phyloP scores from a whole-genome alignment of 768 basidiomycete genomes.

The Russula abietina region DNA sequence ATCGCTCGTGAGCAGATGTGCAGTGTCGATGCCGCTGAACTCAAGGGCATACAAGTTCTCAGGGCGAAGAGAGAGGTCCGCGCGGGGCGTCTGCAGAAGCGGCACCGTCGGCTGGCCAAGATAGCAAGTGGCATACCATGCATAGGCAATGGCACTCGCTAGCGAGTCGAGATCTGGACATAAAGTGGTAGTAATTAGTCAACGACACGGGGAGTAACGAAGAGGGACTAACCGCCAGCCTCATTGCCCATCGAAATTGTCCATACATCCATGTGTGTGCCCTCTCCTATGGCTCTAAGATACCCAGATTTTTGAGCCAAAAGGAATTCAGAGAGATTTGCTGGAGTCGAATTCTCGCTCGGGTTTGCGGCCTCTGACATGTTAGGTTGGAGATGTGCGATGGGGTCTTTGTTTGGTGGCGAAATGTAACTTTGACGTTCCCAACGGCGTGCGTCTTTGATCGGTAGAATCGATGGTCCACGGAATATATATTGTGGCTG shows the following conservation, averaged over 20 bases:
- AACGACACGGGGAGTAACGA: not conserved
- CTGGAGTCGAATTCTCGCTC: not conserved
- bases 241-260: conserved; percentile 92
- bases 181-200: not conserved
- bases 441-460: not conserved
- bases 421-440: not conserved
- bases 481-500: conserved; percentile 1
- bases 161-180: conserved; percentile 80
- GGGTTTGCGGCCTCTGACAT: conserved; percentile 7
- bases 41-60: conserved; percentile 80
- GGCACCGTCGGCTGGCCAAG: conserved; percentile 50
- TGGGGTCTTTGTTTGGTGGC: not conserved
- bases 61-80: conserved; percentile 71
- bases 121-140: conserved; percentile 59
- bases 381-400: not conserved
- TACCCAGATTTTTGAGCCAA: conserved; percentile 21
- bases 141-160: conserved; percentile 79
- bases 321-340: conserved; percentile 16
- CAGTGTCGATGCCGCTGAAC: conserved; percentile 47
- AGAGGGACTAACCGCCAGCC: conserved; percentile 66
- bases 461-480: conserved; percentile 5
- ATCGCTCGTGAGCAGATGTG: conserved; percentile 59
- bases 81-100: conserved; percentile 59
- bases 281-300: conserved; percentile 14
- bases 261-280: conserved; percentile 44